Base-by-base conservation (phyloP, 1,284 basidiomycete species). In the Bjerkandera adusta region DNA sequence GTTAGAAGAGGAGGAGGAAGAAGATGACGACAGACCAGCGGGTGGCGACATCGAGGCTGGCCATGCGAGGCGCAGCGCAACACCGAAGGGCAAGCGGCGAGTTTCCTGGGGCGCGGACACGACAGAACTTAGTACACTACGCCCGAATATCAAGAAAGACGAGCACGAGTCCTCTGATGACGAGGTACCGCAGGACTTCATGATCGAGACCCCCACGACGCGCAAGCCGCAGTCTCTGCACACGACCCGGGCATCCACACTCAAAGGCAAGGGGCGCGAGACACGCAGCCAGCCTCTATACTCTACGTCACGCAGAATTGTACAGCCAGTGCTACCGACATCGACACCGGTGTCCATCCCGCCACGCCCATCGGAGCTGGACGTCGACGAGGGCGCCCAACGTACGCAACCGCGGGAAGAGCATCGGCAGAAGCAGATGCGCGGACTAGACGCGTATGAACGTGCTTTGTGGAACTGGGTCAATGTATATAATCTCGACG, bases 401-500 rank as follows among this genome's bases (percentile, higher is more conserved):
- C 48, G 54, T 13, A 54, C 57, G 1, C 57, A 57, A 26, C 51
- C 57, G 20, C 49, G 56, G 24, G 56, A 54, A 38, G 56, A 60
- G 47, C 61, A 68, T 41, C 73, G 67, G 32, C 60, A 66, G 16
- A 78, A 71, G 53, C 72, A 69, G 45, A 78, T 84, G 75, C 74
- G 79, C 38, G 89, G 90, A 3, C 63, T 95, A 48, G 87, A 92
- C 59, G 83, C 83, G 12, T 86, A 92, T 62, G 92, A 97, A 65
- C 83, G 83, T 55, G 96, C 96, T 0, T 65, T 98, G 35, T 99
- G 97, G 97, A 89, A 91, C 53, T 99, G 97, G 97, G 92, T 97
- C 51, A 99, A 99, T 63, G 92, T 98, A 6, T 92, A 92, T 61
- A 96, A 99, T 63, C 76, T 99, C 32, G 96, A 99, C 61, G 84